Conservation (phyloP, 1,284 basidiomycete genomes). For the Naganishia sp. region DNA sequence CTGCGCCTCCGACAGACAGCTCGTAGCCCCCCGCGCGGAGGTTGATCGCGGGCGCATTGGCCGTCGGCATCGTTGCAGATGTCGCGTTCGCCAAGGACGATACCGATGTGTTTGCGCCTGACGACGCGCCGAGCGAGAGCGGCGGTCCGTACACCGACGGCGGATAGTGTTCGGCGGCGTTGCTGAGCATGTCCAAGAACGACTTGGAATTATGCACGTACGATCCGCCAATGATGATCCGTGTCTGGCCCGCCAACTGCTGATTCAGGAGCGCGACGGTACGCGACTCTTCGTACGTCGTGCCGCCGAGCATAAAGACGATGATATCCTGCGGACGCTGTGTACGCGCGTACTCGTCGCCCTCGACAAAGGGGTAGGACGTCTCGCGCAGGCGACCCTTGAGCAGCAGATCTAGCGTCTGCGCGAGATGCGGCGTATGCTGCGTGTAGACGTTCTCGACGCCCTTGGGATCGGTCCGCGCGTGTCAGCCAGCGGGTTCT, state of each 20-base stretch:
- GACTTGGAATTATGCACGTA: constrained; percentile 88
- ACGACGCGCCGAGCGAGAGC: constrained; percentile 19
- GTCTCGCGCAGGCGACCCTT: constrained; percentile 82
- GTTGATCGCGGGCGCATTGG: constrained; percentile 59
- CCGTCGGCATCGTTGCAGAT: constrained; percentile 29
- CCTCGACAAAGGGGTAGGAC: constrained; percentile 86
- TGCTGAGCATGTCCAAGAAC: constrained; percentile 57
- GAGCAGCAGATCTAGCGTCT: constrained; percentile 87
- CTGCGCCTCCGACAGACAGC: constrained; percentile 81
- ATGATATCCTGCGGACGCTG: constrained; percentile 82
- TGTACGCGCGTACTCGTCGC: constrained; percentile 54
- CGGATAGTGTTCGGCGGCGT: constrained; percentile 50
- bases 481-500: constrained; percentile 3
- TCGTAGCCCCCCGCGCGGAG: constrained; percentile 88
- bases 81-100: constrained; percentile 58
- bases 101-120: constrained; percentile 59
- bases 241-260: constrained; percentile 63
- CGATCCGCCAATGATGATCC: constrained; percentile 85
- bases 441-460: constrained; percentile 99
- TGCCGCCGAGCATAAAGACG: constrained; percentile 89
- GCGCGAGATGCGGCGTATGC: constrained; percentile 87
- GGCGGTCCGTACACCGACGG: constrained; percentile 49
- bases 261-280: constrained; percentile 82
- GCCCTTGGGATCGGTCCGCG: constrained; percentile 63
- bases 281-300: constrained; percentile 89